Evolutionary conservation across 805 yeast genomes (phyloP), one percentile per base, ranked within the genome.

Genomic region (Ogataea paraovalis): DNA sequence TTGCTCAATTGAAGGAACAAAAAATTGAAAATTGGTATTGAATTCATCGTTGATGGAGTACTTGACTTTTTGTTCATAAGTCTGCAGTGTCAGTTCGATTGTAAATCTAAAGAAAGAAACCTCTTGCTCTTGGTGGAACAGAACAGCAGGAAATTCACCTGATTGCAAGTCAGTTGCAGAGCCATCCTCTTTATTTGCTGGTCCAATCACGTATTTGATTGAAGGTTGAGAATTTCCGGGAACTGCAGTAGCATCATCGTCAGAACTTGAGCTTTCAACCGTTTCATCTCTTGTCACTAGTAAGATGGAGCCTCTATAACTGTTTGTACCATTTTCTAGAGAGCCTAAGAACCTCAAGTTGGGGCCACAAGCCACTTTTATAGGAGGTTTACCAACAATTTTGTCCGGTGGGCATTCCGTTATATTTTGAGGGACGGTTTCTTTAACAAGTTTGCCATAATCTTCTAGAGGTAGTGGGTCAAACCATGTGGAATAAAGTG

Each of bases 301-400:
- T 64, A 88, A 54, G 20, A 88, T 70, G 2, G 87, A 70, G 3
- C 85, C 97, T 23, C 90, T 66, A 69, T 89, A 91, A 39, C 76
- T 69, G 23, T 62, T 54, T 7, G 68, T 41, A 3, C 68, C 68
- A 13, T 73, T 67, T 53, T 86, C 89, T 39, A 72, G 67, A 41
- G 85, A 78, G 6, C 85, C 90, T 49, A 80, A 68, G 42, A 84
- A 76, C 48, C 94, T 72, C 42, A 91, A 66, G 27, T 83, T 70
- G 0, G 98, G 98, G 2, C 98, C 98, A 61, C 87, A 82, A 43
- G 73, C 68, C 19, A 83, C 70, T 36, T 76, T 73, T n/a, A 73
- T 46, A 2, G 57, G 40, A 2, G 73, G 68, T 4, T 40, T 40
- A 1, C 68, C 69, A 25, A 66, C 42, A 2, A 38, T 42, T 16